Base-by-base conservation (phyloP, 129 eudicot species). In the Saussurea involucrata region DNA sequence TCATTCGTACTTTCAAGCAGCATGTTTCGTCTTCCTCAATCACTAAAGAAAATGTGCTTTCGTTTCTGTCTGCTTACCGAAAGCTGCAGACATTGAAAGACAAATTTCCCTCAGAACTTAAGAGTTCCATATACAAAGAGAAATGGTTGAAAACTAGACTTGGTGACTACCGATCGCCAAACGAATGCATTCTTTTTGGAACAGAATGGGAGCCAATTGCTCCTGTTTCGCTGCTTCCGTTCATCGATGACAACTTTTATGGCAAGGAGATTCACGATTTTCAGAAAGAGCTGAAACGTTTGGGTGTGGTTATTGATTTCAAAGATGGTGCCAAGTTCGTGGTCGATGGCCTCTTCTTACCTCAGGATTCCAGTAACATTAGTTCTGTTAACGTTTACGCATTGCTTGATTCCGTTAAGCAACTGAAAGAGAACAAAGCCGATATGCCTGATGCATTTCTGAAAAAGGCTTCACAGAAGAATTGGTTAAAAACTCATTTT, bases 101-200 rank as follows among this genome's bases (percentile, higher is more conserved):
- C 0, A 55, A 79, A 0, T 57, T 86, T 66, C 77, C 87, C 12
- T 0, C 58, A 4, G 78, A 90, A n/a, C 49, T 90, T 24, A 81
- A 28, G 78, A 61, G 42, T 3, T 82, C 90, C 71, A 60, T 90
- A 32, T 31, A 3, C 17, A 66, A 81, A 65, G 80, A 13, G 13
- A 83, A 83, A 73, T 90, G 92, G 92, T 63, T 90, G 34, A 68
- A 63, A 42, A 90, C 92, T 20, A 86, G 81, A 21, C 89, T 87
- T n/a, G 84, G 85, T 46, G 92, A 82, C 69, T 82, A 65, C 81
- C 72, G 78, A 76, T 36, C 77, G 64, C 92, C 92, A 9, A 71
- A 67, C 0, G 88, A 81, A 1, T 89, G 90, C 80, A 64, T 83
- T 67, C 82, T 89, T 17, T 85, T 74, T 55, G 53, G 81, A 63